Conservation (phyloP, 139 green algal species). For the Zygnema cylindricum region DNA sequence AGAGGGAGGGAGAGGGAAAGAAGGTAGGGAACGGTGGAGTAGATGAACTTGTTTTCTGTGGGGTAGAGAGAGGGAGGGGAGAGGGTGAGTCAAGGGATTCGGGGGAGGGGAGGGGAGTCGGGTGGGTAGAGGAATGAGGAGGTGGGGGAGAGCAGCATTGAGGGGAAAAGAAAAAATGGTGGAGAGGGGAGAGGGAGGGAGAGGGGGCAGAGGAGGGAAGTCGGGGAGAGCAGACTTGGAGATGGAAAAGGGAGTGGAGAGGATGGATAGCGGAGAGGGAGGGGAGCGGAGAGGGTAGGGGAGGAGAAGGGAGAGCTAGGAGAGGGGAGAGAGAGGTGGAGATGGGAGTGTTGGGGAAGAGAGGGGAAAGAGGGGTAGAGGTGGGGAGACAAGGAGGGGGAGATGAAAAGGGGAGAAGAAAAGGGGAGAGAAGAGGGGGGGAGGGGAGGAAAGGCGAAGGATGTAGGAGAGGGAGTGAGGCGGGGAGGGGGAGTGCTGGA, state of each 20-base stretch:
- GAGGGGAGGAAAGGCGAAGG: not conserved
- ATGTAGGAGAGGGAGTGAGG: no score
- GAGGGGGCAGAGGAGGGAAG: no score
- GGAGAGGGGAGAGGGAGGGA: no score
- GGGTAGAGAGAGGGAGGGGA: no score
- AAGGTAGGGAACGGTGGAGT: no score
- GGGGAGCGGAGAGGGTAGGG: not conserved
- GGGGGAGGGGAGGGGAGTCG: no score
- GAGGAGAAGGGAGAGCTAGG: not conserved
- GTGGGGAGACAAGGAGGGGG: not conserved
- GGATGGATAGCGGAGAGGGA: not conserved
- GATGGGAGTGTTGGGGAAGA: not conserved
- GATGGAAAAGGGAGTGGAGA: not conserved
- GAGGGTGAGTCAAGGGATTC: no score
- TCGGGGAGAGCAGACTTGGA: not conserved
- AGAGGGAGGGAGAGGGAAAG: no score
- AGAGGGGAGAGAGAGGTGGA: not conserved
- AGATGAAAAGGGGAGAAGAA: not conserved
- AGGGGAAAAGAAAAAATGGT: no score
- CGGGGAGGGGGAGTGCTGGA: not conserved
- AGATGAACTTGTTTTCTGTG: no score
- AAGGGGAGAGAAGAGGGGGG: not conserved
- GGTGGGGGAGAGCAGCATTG: no score
- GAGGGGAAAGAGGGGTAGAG: not conserved
- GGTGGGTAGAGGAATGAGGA: no score